Evolutionary conservation across 768 basidiomycete species (phyloP), one percentile per base, ranked within the genome.

Genomic region (Calocybe cyanea): DNA sequence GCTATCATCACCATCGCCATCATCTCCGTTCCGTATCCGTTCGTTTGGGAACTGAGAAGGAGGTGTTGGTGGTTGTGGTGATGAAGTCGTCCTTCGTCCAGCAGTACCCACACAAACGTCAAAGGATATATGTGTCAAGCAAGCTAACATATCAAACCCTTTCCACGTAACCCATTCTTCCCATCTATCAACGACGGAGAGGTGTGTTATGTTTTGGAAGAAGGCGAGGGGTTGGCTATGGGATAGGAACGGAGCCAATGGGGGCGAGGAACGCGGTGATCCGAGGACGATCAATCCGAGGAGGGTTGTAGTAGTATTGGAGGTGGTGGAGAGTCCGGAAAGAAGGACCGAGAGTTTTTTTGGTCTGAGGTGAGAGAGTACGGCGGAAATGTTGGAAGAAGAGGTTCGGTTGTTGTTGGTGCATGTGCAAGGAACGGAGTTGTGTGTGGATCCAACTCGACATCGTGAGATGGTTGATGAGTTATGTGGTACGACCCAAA

Each of bases 151-250:
- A 2, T 57, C 56, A 38, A 59, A 59, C n/a, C 57, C 63, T 2
- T 57, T 48, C 69, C 70, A 73, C 1, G 60, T 51, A 4, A 62
- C 62, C 70, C 71, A 73, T 7, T 72, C 69, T 31, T 71, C 66
- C 70, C 70, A 73, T 49, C 56, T 60, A 48, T 72, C 70, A 14
- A 65, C 56, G 21, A 73, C 59, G 1, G 66, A 63, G 10, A 73
- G 60, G 46, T 71, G 69, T 0, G 69, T 71, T 11, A 70, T 57
- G 11, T 46, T 43, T 43, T 59, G 53, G 53, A 70, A 70, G 50
- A 71, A 63, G 3, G 63, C 57, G 3, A 58, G 49, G 15, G 54
- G 52, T n/a, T n/a, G n/a, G n/a, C n/a, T n/a, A n/a, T n/a, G n/a
- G n/a, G n/a, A n/a, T n/a, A n/a, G n/a, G n/a, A n/a, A n/a, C n/a